phyloP scores from a whole-genome alignment of 1,139 yeast genomes.

The Yarrowia galli region DNA sequence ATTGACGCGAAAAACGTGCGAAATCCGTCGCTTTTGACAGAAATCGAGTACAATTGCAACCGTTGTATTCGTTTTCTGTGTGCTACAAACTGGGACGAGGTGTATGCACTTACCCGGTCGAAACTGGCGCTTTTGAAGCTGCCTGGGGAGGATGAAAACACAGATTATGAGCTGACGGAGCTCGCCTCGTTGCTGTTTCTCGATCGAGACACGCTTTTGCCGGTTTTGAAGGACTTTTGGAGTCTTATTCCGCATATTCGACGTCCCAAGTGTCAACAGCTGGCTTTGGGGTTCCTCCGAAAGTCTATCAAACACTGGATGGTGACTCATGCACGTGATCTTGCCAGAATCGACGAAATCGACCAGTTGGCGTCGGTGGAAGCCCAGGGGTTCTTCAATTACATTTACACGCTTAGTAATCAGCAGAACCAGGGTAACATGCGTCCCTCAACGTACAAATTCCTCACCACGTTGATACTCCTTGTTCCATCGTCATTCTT shows the following conservation, averaged over 20 bases:
- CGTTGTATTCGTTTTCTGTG: slow-evolving; percentile 59
- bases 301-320: slow-evolving; percentile 55
- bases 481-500: slow-evolving; percentile 47
- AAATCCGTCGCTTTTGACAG: slow-evolving; percentile 46
- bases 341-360: slow-evolving; percentile 48
- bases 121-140: slow-evolving; percentile 37
- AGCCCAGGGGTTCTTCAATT: slow-evolving; percentile 41
- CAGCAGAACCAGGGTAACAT: slow-evolving; percentile 42
- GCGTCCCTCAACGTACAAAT: slow-evolving; percentile 45
- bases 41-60: slow-evolving; percentile 59
- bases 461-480: slow-evolving; percentile 50
- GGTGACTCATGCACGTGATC: slow-evolving; percentile 63
- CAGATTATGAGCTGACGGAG: slow-evolving; percentile 12
- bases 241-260: slow-evolving; percentile 12
- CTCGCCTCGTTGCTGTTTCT: slow-evolving; percentile 43
- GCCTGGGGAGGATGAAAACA: neutral
- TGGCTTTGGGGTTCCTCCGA: slow-evolving; percentile 11
- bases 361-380: slow-evolving; percentile 42
- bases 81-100: slow-evolving; percentile 61
- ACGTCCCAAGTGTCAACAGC: slow-evolving; percentile 13
- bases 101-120: slow-evolving; percentile 42
- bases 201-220: slow-evolving; percentile 43
- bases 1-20: neutral
- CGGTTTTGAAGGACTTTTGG: slow-evolving; percentile 48
- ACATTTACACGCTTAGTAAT: slow-evolving; percentile 42